phyloP scores from a whole-genome alignment of 2,329 filamentous ascomycete species.

The Penicillium sp. region DNA sequence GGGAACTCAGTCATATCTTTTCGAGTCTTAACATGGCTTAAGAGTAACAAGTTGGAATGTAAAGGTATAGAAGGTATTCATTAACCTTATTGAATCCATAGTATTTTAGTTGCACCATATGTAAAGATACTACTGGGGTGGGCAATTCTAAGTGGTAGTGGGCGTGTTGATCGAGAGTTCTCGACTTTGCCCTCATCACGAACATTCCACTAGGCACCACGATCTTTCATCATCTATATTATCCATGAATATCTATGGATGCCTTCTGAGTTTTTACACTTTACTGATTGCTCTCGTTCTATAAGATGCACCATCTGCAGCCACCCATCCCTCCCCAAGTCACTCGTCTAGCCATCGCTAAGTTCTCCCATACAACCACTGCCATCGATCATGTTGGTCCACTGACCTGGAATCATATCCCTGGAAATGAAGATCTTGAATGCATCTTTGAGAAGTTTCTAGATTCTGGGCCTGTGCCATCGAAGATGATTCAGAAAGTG shows the following conservation, averaged over 20 bases:
- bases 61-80: background rate
- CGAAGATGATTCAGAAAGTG: conserved; percentile 34
- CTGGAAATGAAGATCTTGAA: conserved; percentile 36
- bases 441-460: conserved; percentile 36
- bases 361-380: conserved; percentile 47
- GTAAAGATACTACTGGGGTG: background rate
- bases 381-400: conserved; percentile 37
- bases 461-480: background rate
- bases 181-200: background rate
- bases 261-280: background rate
- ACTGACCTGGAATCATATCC: conserved; percentile 46
- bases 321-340: conserved; percentile 12
- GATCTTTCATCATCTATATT: background rate
- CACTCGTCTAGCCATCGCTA: conserved; percentile 34
- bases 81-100: background rate
- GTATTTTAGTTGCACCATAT: background rate
- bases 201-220: background rate
- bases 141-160: background rate
- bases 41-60: background rate
- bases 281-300: background rate
- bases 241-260: background rate
- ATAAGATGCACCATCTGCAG: conserved; percentile 1
- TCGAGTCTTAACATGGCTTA: background rate
- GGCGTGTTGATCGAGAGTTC: background rate
- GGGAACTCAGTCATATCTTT: background rate